Evolutionary conservation across 129 eudicot genomes (phyloP), one percentile per base, ranked within the genome.

Genomic region (Flaveria ramosissima): DNA sequence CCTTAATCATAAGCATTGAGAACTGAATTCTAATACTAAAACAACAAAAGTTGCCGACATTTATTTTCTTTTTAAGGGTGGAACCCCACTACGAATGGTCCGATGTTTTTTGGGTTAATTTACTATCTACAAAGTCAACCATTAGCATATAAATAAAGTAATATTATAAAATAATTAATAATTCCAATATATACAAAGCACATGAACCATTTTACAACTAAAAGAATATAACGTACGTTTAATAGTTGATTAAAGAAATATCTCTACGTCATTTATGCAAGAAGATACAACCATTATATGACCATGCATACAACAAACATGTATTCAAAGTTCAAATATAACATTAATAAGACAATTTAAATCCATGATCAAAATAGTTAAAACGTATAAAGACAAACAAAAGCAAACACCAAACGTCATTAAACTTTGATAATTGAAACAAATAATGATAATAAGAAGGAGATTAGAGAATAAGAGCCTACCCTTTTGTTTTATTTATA

Each of bases 31-130:
- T 62, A 66, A 66, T 66, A 56, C 80, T 68, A 43, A 73, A 80
- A 73, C 53, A 66, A 67, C 75, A 74, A 80, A 80, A 68, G 75
- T 19, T 45, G 80, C 84, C 71, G 84, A 80, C 80, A 67, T 53
- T 73, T 74, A 41, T 80, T 64, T 80, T 47, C 83, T 52, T 64
- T 51, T 53, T 5, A 53, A 17, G 63, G 48, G 84, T 66, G 80
- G 79, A 80, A n/a, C 64, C 80, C 84, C 84, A 80, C 84, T 80
- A 67, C 74, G 23, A 74, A 80, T 71, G 61, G 60, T 67, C 51
- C 70, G 50, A 73, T 65, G 42, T 73, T 55, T 73, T 68, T 30
- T 30, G 41, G 68, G 53, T 73, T 73, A 66, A 53, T 52, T 65
- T 16, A 32, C 26, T 21, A 16, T 70, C 55, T 71, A 48, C 52